These are phyloP conservation scores for Trichosporon sp. DNA, from an alignment of 1,284 basidiomycete genomes.

Conservation along the genomic window DNA sequence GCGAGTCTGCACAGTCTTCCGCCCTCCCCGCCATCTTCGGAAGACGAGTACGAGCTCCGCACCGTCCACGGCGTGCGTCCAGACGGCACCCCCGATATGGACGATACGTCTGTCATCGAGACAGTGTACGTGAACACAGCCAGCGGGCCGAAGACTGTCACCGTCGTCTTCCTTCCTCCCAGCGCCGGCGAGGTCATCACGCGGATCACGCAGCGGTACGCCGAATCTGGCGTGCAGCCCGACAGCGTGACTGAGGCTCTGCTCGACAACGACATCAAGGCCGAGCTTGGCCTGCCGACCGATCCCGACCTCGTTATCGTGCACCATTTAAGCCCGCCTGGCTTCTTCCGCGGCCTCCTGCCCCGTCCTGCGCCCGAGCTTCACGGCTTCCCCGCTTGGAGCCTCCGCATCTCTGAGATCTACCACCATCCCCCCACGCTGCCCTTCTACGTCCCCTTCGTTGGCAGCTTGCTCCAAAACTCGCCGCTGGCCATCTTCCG, in stretches of 20 bases:
- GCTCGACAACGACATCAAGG: constrained; percentile 18
- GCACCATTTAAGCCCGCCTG: constrained; percentile 24
- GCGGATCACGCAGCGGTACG: constrained; percentile 14
- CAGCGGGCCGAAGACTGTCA: constrained; percentile 11
- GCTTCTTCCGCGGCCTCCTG: constrained; percentile 21
- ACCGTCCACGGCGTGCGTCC: not conserved
- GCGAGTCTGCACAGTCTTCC: constrained; percentile 16
- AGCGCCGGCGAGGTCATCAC: constrained; percentile 12
- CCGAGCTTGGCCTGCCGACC: constrained; percentile 16
- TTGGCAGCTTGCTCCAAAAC: constrained; percentile 17
- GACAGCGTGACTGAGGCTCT: constrained; percentile 10
- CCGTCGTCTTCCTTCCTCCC: constrained; percentile 18
- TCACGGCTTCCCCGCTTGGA: constrained; percentile 38
- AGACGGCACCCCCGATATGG: not conserved
- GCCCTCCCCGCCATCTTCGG: constrained; percentile 14
- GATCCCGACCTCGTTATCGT: constrained; percentile 35
- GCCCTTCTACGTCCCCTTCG: constrained; percentile 20
- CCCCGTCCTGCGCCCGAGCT: constrained; percentile 34
- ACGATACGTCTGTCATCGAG: constrained; percentile 12
- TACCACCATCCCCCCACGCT: constrained; percentile 31
- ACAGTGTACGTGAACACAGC: constrained; percentile 15
- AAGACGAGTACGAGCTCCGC: not conserved
- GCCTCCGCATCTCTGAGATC: constrained; percentile 37
- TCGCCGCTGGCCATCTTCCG: constrained; percentile 16
- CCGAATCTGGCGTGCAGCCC: constrained; percentile 6